Percentiles rank a stretch among this genome's conserved stretches.
phyloP scores from a whole-genome alignment of 768 basidiomycete species.

The Rhizopogon vulgaris region DNA sequence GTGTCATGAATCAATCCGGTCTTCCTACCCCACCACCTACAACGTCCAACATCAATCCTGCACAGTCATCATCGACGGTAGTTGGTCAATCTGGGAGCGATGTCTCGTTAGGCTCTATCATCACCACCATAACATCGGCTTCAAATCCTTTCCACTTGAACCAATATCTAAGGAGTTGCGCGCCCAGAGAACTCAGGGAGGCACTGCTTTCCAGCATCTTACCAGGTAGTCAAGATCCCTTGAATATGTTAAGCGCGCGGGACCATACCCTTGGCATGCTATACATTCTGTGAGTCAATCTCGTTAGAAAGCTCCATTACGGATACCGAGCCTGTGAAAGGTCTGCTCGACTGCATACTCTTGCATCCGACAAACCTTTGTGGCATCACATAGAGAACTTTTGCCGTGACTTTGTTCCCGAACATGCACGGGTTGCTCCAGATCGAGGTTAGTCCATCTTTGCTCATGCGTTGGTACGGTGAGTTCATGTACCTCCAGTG shows the following conservation, averaged over 20 bases:
- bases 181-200: constrained; percentile 55
- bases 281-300: constrained; percentile 60
- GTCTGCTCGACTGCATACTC: constrained; percentile 48
- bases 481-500: constrained; percentile 35
- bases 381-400: constrained; percentile 46
- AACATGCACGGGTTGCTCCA: constrained; percentile 59
- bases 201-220: constrained; percentile 47
- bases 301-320: not conserved
- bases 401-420: constrained; percentile 54
- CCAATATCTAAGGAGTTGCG: constrained; percentile 37
- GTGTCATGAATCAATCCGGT: constrained; percentile 20
- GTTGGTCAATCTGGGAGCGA: constrained; percentile 8
- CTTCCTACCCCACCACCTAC: constrained; percentile 19
- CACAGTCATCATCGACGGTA: constrained; percentile 6
- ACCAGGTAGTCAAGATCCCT: constrained; percentile 60
- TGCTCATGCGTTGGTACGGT: not conserved
- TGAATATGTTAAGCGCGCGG: constrained; percentile 48
- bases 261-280: constrained; percentile 59
- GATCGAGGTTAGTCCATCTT: constrained; percentile 47
- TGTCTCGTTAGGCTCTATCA: constrained; percentile 33
- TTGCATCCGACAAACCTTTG: constrained; percentile 33
- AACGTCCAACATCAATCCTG: constrained; percentile 10
- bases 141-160: constrained; percentile 33
- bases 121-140: constrained; percentile 41
- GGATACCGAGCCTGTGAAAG: constrained; percentile 25